These are phyloP conservation scores for Hamigera avellanea DNA, from an alignment of 495 filamentous ascomycete species.

Conservation along the genomic window DNA sequence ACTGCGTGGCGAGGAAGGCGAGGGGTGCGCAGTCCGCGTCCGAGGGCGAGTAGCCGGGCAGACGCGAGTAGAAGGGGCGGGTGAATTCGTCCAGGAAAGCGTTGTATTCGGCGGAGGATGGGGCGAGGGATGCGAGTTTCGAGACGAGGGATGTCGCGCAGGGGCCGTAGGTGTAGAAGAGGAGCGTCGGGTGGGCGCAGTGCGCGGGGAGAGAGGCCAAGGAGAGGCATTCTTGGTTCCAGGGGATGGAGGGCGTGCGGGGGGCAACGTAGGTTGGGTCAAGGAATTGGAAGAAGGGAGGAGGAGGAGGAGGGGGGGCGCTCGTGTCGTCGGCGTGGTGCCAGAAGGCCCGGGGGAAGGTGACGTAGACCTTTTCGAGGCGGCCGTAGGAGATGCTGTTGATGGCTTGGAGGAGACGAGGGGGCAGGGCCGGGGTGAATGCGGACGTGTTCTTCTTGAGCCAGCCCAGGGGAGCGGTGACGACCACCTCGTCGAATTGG, in stretches of 20 bases:
- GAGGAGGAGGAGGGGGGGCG: slow-evolving; percentile 4
- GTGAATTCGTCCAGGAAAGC: slow-evolving; percentile 31
- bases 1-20: slow-evolving; percentile 58
- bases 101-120: slow-evolving; percentile 17
- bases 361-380: slow-evolving; percentile 88
- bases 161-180: slow-evolving; percentile 82
- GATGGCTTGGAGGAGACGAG: slow-evolving; percentile 58
- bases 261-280: slow-evolving; percentile 54
- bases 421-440: slow-evolving; percentile 60
- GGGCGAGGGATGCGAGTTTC: slow-evolving; percentile 17
- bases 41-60: slow-evolving; percentile 49
- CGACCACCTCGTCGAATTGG: slow-evolving; percentile 72
- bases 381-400: slow-evolving; percentile 70
- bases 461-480: slow-evolving; percentile 83
- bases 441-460: slow-evolving; percentile 61
- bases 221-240: slow-evolving; percentile 74
- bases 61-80: slow-evolving; percentile 56
- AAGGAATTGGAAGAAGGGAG: slow-evolving; percentile 29
- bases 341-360: slow-evolving; percentile 67
- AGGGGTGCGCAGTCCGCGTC: slow-evolving; percentile 49
- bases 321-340: slow-evolving; percentile 11
- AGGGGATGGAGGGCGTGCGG: slow-evolving; percentile 52
- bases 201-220: slow-evolving; percentile 51
- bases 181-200: slow-evolving; percentile 68
- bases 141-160: slow-evolving; percentile 40